Base-by-base conservation (phyloP, 2,329 filamentous ascomycete genomes). In the Spiromastix sp. region DNA sequence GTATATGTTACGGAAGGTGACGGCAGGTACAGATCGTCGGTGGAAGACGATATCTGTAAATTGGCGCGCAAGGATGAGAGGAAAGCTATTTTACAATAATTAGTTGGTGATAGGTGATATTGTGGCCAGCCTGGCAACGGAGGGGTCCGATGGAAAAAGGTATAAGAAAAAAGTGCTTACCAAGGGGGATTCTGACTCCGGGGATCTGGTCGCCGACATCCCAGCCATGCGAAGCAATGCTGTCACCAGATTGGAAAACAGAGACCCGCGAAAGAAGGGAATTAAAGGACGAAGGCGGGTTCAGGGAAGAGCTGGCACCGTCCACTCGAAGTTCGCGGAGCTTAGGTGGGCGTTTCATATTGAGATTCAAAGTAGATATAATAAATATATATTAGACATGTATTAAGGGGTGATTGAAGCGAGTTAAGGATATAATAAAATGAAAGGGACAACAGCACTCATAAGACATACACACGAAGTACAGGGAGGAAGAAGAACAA, bases 41-140 rank as follows among this genome's bases (percentile, higher is more conserved):
- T 28, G 5, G 40, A 38, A 46, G 53, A 34, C 67, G 65, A 70
- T 39, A 89, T 76, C 48, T 79, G 78, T 37, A 91, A 72, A 52
- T 91, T 91, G 44, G 81, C 81, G 47, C 82, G 77, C 11, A 91
- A 70, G 48, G 85, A 89, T 37, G 77, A 81, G 60, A 91, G 81
- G 66, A 91, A 91, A 17, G 83, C 84, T 91, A 58, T 24, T 7
- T 24, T 7, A 7, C 7, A 24, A 24, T n/a, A 24, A 24, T 7
- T 7, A 24, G 21, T n/a, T 7, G 21, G n/a, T 24, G 21, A n/a
- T 24, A 7, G n/a, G 21, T 7, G 7, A 24, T n/a, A 24, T 24
- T 24, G 7, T 7, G 7, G n/a, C 21, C 21, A 7, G n/a, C n/a
- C n/a, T n/a, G n/a, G n/a, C n/a, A n/a, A n/a, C n/a, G n/a, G n/a